Evolutionary conservation across 306 rosid species (phyloP).

Genomic region (Medicago arabica): DNA sequence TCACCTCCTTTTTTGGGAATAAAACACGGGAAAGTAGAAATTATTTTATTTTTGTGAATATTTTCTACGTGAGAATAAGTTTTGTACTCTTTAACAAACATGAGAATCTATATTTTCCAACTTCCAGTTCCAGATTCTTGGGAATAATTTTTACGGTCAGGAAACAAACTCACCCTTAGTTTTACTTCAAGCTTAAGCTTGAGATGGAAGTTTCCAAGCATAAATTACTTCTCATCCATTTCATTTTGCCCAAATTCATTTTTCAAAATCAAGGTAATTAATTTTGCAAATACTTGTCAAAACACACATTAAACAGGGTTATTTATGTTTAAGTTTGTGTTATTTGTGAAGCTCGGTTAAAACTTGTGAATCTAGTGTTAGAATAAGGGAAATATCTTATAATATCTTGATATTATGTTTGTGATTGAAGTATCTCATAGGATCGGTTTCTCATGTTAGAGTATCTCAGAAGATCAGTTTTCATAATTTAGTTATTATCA

Average conservation of each 20-base stretch:
- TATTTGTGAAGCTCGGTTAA: constrained; percentile 7
- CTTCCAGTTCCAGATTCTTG: neutral
- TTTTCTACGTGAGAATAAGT: neutral
- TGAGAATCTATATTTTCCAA: neutral
- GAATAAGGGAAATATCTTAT: neutral
- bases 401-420: neutral
- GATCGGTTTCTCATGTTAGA: constrained; percentile 2
- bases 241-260: constrained; percentile 9
- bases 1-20: neutral
- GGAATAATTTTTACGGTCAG: neutral
- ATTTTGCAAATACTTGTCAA: neutral
- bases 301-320: constrained; percentile 17
- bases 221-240: neutral
- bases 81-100: neutral
- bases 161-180: neutral
- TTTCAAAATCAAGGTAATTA: neutral
- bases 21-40: neutral
- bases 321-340: constrained; percentile 18
- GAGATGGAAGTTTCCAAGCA: neutral
- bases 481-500: neutral
- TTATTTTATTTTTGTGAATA: neutral
- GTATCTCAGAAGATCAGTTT: constrained; percentile 2
- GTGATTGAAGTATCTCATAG: neutral
- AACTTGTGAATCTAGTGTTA: constrained; percentile 1
- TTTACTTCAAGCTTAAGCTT: neutral